Conservation (phyloP, 345 rosid genomes). For the Salix purpurea region DNA sequence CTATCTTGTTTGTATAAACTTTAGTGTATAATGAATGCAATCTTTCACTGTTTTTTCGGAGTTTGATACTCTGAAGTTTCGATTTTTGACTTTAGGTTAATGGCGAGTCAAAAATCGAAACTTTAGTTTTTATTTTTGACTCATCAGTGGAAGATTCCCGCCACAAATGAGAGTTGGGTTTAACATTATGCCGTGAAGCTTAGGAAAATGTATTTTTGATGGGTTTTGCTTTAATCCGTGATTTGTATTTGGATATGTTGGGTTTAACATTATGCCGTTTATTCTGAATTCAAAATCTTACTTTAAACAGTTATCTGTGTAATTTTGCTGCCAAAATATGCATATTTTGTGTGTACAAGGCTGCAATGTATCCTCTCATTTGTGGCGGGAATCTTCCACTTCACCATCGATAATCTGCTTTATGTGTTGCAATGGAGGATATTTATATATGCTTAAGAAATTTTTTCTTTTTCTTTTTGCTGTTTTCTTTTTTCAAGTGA, state of each 20-base stretch:
- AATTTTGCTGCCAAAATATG: background rate
- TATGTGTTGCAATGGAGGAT: background rate
- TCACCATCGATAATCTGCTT: background rate
- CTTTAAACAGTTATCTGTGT: background rate
- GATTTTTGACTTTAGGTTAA: no score
- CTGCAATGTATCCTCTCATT: background rate
- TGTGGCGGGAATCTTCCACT: background rate
- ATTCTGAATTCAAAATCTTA: background rate
- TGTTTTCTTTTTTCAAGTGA: background rate
- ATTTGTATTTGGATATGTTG: background rate
- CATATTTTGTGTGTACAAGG: background rate
- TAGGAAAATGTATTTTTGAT: background rate
- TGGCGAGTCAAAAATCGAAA: no score
- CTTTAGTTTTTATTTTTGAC: no score
- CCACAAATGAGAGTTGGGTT: no score
- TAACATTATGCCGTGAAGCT: no score
- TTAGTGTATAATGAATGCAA: background rate
- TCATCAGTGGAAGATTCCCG: no score
- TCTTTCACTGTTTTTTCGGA: background rate
- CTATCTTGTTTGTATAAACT: background rate
- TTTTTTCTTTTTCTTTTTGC: background rate
- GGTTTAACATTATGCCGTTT: background rate
- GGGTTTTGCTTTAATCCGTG: background rate
- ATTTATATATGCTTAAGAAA: no score
- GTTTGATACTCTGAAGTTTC: background rate